phyloP scores from a whole-genome alignment of 2,329 filamentous ascomycete species.

The Penicillium sp. region DNA sequence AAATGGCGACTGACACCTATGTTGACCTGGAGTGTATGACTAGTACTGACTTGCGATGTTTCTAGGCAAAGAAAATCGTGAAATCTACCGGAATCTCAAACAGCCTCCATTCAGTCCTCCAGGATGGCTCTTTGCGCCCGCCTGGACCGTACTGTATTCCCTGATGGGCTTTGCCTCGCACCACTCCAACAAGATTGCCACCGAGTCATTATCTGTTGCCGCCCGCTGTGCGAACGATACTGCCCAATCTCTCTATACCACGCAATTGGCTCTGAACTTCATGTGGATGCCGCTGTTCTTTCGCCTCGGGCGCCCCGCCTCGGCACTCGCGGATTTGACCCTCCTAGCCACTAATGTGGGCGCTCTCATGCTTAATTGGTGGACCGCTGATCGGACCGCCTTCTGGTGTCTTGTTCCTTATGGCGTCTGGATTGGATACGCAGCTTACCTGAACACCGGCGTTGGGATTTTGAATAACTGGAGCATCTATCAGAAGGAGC shows the following conservation, averaged over 20 bases:
- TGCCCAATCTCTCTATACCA: constrained; percentile 75
- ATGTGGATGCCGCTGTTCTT: constrained; percentile 95
- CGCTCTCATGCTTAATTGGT: constrained; percentile 70
- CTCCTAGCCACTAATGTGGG: constrained; percentile 67
- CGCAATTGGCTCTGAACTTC: constrained; percentile 81
- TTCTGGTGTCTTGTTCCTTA: constrained; percentile 77
- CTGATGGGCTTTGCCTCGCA: constrained; percentile 77
- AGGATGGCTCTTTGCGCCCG: constrained; percentile 36
- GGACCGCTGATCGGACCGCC: constrained; percentile 66
- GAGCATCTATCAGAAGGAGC: constrained; percentile 43
- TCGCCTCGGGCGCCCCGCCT: constrained; percentile 65
- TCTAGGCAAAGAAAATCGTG: constrained; percentile 33
- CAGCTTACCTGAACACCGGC: constrained; percentile 74
- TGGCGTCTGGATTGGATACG: constrained; percentile 79
- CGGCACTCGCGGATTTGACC: constrained; percentile 71
- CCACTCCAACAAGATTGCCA: neutral
- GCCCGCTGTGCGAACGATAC: constrained; percentile 55
- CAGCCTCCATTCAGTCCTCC: constrained; percentile 55
- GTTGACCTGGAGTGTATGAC: neutral
- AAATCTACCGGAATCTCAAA: constrained; percentile 37
- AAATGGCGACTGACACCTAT: too few species aligned
- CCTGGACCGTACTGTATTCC: constrained; percentile 54
- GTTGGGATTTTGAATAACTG: constrained; percentile 66
- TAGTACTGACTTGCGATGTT: neutral
- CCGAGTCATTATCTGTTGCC: constrained; percentile 45